Base-by-base conservation (phyloP, 2,329 filamentous ascomycete genomes). In the Hymenoscyphus occultus region DNA sequence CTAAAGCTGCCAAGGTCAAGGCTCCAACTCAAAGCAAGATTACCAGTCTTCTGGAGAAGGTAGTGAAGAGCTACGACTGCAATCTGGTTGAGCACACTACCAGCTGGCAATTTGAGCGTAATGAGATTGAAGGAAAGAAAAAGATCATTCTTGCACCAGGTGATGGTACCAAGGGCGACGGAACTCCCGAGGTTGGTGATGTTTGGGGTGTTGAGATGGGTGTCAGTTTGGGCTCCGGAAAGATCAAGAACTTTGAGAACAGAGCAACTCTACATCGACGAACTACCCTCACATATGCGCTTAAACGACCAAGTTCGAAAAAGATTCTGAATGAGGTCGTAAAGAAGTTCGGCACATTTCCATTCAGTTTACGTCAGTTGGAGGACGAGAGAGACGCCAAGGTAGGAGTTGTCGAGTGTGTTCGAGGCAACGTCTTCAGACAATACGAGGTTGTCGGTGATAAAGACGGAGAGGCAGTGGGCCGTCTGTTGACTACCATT, bases 121-220 rank as follows among this genome's bases (percentile, higher is more conserved):
- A 98, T 80, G 95, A 99, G 80, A 98, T 99, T 70, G 95, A 99
- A 83, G 91, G 91, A 63, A 88, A 90, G 84, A 88, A 90, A 84
- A 98, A 97, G 87, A 97, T 99, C 76, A 95, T 99, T 71, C 83
- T 99, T 65, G 86, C 92, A 31, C 91, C 93, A 40, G 86, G 88
- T 61, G 93, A 97, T 74, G 92, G 92, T 70, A 88, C 90, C 76
- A 96, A 93, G 82, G 94, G 94, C 64, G 95, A 99, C 68, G 95
- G 95, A 75, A 79, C 87, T 65, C 91, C 95, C 65, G 94, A 96
- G 75, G 81, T 96, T 64, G 90, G 92, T 71, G 95, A 99, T 78
- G 93, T 96, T 67, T 99, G 95, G 95, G 95, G 95, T 79, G 92
- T 99, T 63, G 95, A 99, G 84, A 88, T 97, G 77, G 94, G 94